Evolutionary conservation across 768 basidiomycete species (phyloP), one percentile per base, ranked within the genome.

Genomic region (Lactarius tabidus): DNA sequence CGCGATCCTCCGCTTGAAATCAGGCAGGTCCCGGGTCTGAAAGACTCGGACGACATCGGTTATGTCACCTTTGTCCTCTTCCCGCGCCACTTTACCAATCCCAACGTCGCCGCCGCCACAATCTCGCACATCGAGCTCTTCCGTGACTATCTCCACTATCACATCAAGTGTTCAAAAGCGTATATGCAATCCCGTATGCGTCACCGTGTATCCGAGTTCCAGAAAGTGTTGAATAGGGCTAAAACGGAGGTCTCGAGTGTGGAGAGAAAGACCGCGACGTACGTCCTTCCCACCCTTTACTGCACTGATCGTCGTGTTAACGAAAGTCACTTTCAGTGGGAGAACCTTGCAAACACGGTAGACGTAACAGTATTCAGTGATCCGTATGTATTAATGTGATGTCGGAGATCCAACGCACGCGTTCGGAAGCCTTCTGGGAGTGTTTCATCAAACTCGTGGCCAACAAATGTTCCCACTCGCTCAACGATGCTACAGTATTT

Each of bases 161-260:
- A 98, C 74, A 97, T 99, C 83, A 98, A 96, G 72, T 95, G 94
- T 74, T 95, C 90, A 59, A 98, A 98, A 76, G 97, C 96, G 0
- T 98, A 99, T 78, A 96, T 99, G 93, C 96, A 98, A 77, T 95
- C 93, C 3, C 83, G 97, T 53, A 95, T 98, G 94, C 83, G 97
- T 66, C 83, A 89, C 71, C 87, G 97, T 12, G 97, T 97, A 15
- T 85, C 90, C 1, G 93, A 97, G 76, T 98, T 99, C 81, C 91
- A 93, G 78, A 94, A 94, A 76, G 87, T 99, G 59, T 77, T 99
- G 72, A 98, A 98, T 74, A 81, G 97, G 58, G 95, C 97, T 9
- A 98, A 98, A 84, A 90, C 91, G 29, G 97, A 98, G 76, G 86
- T 85, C 7, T 88, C 86, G 3, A 85, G 84, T 3, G 83, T 81